Conservation (phyloP, 2,329 filamentous ascomycete genomes). For the Juglanconis sp. region DNA sequence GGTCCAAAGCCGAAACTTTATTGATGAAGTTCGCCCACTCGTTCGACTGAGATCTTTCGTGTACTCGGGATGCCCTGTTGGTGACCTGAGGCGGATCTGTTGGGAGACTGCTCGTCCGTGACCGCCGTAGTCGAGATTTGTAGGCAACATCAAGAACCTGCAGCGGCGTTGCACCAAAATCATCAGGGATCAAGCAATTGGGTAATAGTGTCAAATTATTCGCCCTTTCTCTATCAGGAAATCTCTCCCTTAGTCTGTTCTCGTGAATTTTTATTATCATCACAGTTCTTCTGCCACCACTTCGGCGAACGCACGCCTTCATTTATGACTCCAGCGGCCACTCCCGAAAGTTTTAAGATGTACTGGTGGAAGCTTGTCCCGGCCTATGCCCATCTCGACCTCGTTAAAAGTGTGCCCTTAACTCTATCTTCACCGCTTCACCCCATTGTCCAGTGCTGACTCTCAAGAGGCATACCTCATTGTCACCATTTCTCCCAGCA, state of each 20-base stretch:
- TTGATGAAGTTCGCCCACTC: not conserved
- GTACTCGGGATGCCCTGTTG: no score
- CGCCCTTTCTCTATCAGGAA: no score
- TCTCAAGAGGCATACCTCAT: not conserved
- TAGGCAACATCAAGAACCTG: no score
- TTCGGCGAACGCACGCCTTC: not conserved
- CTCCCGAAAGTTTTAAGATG: not conserved
- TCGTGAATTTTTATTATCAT: no score
- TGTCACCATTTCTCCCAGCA: not conserved
- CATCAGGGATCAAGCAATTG: no score
- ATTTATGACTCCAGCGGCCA: not conserved
- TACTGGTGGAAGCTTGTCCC: not conserved
- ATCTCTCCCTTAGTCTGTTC: no score
- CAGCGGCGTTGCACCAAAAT: no score
- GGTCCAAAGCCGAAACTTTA: not conserved
- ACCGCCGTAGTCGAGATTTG: no score
- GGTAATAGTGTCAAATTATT: no score
- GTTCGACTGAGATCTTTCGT: no score
- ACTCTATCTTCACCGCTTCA: not conserved
- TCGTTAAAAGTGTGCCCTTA: not conserved
- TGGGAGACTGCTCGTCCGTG: no score
- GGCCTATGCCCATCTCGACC: not conserved
- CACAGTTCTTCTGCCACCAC: not conserved
- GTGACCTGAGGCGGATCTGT: no score
- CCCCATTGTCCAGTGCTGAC: not conserved